Base-by-base conservation (phyloP, 2,329 filamentous ascomycete species). In the Hypoxylon sp. region DNA sequence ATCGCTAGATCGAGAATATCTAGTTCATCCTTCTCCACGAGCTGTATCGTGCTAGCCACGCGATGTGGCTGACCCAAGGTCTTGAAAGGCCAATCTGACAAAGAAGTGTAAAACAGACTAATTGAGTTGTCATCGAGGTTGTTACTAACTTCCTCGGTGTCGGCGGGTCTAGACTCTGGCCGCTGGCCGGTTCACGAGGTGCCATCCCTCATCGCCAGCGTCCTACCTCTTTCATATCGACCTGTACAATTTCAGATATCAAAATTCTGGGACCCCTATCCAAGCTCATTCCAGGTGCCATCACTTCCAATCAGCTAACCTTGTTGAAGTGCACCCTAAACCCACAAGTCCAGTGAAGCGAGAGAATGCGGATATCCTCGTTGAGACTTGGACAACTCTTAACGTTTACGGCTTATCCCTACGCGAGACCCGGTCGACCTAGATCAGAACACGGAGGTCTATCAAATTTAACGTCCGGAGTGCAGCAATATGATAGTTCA, bases 381-480 rank as follows among this genome's bases (percentile, higher is more conserved):
- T 34, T 15, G 39, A 20, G 19, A 53, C 48, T 50, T 19, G 34
- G 19, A 39, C 55, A 65, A 43, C 17, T 55, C 37, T 50, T 26
- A 46, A 59, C 55, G 15, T 32, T 20, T 49, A 58, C 48, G 32
- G 32, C 59, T 52, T 46, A 47, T 62, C 48, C 64, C 55, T 54
- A 56, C 51, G 17, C 30, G 53, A 55, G 20, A 32, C 19, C 51
- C 20, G 20, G 47, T 57, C 32, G 11, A 43, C 37, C 59, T 46
- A 52, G 20, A 48, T 39, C 48, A 34, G 11, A 39, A 34, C 6
- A 4, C 17, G 20, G 24, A 6, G 44, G 20, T 30, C 48, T 37
- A 19, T 41, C n/a, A n/a, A 24, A 30, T 15, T 22, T 15, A 11
- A 43, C 34, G n/a, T 22, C 34, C 22, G 26, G 34, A 41, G 10